A percentile compares a stretch with the other conserved stretches of the same genome.
phyloP scores from a whole-genome alignment of 345 rosid species.

The Ailanthus altissimus region DNA sequence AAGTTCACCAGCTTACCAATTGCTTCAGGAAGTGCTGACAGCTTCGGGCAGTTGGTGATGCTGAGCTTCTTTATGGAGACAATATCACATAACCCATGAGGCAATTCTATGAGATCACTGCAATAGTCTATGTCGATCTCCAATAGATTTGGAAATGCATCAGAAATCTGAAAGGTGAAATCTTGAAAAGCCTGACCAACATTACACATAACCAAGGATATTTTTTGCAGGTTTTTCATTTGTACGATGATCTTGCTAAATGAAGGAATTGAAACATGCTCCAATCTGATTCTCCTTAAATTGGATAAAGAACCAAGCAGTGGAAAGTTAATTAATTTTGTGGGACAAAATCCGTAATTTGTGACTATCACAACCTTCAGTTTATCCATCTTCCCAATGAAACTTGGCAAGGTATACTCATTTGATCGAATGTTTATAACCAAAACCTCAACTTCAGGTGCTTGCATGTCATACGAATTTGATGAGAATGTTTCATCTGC shows the following conservation, averaged over 20 bases:
- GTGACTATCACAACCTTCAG: slow-evolving; percentile 49
- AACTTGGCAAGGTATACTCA: slow-evolving; percentile 46
- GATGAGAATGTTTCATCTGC: slow-evolving; percentile 56
- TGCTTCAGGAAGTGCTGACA: slow-evolving; percentile 39
- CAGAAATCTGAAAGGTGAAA: slow-evolving; percentile 13
- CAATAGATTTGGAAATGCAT: slow-evolving; percentile 38
- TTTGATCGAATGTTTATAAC: slow-evolving; percentile 43
- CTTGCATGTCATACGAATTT: slow-evolving; percentile 38
- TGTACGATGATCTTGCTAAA: slow-evolving; percentile 1
- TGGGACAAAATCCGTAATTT: slow-evolving; percentile 34
- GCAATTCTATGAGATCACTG: slow-evolving; percentile 43
- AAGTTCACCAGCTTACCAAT: slow-evolving; percentile 44
- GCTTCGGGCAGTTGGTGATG: slow-evolving; percentile 59
- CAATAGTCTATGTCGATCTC: slow-evolving; percentile 58
- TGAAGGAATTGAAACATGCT: slow-evolving; percentile 36
- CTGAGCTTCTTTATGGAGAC: slow-evolving; percentile 44
- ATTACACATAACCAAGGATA: slow-evolving; percentile 50
- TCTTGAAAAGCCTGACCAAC: slow-evolving; percentile 31
- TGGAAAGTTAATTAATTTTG: slow-evolving; percentile 40
- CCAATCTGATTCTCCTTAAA: slow-evolving; percentile 59
- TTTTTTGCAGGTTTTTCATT: slow-evolving; percentile 39
- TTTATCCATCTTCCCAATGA: slow-evolving; percentile 44
- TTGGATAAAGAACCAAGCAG: slow-evolving; percentile 35
- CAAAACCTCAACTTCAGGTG: slow-evolving; percentile 45
- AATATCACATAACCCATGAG: slow-evolving; percentile 31